Conservation (phyloP, 768 basidiomycete species). For the Boletus fagicola region DNA sequence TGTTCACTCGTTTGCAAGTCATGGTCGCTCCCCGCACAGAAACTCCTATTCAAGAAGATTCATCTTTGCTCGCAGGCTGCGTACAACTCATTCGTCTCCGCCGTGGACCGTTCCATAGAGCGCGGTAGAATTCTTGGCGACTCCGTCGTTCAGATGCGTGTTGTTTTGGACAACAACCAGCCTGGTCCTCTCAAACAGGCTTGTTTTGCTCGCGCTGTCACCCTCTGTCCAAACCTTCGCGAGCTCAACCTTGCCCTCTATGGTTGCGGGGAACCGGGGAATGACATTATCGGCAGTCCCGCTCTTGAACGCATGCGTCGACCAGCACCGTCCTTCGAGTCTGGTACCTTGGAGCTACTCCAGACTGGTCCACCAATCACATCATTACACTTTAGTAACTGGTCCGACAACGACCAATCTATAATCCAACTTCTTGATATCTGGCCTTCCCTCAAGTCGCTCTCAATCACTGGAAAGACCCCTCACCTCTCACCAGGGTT, state of each 20-base stretch:
- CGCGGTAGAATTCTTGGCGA: constrained; percentile 52
- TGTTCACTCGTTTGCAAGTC: constrained; percentile 65
- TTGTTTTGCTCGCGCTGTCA: constrained; percentile 58
- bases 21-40: constrained; percentile 66
- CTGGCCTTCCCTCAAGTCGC: constrained; percentile 56
- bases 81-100: constrained; percentile 51
- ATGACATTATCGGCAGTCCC: constrained; percentile 49
- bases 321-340: constrained; percentile 54
- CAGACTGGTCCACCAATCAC: constrained; percentile 53
- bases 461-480: constrained; percentile 57
- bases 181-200: constrained; percentile 53
- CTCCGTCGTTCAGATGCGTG: constrained; percentile 52
- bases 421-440: constrained; percentile 61
- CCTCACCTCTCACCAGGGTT: constrained; percentile 47
- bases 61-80: constrained; percentile 52
- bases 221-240: constrained; percentile 56
- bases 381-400: constrained; percentile 62
- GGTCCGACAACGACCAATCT: constrained; percentile 59
- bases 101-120: constrained; percentile 46
- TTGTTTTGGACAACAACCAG: constrained; percentile 67
- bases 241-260: constrained; percentile 58
- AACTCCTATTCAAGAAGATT: constrained; percentile 59
- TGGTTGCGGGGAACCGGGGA: constrained; percentile 51
- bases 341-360: constrained; percentile 49
- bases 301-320: constrained; percentile 47